phyloP scores from a whole-genome alignment of 352 stramenopile genomes.

The Pythium myriotylum region DNA sequence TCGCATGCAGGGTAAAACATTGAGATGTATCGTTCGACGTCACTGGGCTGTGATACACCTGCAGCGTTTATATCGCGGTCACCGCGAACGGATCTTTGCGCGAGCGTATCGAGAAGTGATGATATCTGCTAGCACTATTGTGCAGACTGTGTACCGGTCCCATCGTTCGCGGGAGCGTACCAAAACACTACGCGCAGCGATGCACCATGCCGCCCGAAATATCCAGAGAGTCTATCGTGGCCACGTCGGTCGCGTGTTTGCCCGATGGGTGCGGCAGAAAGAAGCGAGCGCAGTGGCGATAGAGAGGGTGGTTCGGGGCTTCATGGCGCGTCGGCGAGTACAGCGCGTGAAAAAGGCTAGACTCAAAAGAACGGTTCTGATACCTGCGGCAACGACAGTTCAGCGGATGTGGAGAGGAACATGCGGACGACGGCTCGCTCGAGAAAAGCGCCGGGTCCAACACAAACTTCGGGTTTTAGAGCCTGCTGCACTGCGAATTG shows the following conservation, averaged over 20 bases:
- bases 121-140: slow-evolving; percentile 55
- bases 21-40: slow-evolving; percentile 42
- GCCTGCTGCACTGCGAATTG: slow-evolving; percentile 54
- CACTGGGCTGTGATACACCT: slow-evolving; percentile 54
- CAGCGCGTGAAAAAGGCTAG: slow-evolving; percentile 44
- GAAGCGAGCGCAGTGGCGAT: slow-evolving; percentile 45
- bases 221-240: slow-evolving; percentile 68
- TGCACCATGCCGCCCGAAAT: slow-evolving; percentile 30
- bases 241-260: slow-evolving; percentile 42
- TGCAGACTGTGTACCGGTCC: slow-evolving; percentile 72
- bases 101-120: slow-evolving; percentile 51
- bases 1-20: slow-evolving; percentile 48
- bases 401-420: slow-evolving; percentile 64
- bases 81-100: slow-evolving; percentile 50
- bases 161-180: slow-evolving; percentile 48
- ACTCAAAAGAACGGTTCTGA: slow-evolving; percentile 44
- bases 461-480: slow-evolving; percentile 43
- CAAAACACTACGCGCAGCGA: slow-evolving; percentile 28
- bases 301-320: slow-evolving; percentile 57
- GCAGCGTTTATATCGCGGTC: slow-evolving; percentile 62
- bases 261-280: slow-evolving; percentile 46
- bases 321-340: slow-evolving; percentile 53
- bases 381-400: slow-evolving; percentile 45
- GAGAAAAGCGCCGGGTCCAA: slow-evolving; percentile 31
- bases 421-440: slow-evolving; percentile 35